Evolutionary conservation across 768 basidiomycete species (phyloP).

Genomic region (Scleroderma bovista): DNA sequence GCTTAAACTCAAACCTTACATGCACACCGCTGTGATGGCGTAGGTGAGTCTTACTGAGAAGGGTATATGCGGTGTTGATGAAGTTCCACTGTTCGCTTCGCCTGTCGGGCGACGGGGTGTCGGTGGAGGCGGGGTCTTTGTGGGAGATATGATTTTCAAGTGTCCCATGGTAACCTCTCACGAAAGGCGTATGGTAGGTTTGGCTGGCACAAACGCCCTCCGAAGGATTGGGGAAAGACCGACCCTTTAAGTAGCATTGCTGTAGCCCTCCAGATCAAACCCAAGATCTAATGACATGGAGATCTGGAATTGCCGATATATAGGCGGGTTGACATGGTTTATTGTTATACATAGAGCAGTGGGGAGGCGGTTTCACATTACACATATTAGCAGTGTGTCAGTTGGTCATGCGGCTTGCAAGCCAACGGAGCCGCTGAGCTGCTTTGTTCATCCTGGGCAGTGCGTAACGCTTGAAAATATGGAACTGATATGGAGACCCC

Average conservation of each 20-base stretch:
- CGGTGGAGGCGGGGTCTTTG: slow-evolving; percentile 79
- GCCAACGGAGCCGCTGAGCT: too few relatives aligned
- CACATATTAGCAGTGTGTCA: too few relatives aligned
- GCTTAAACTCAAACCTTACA: slow-evolving; percentile 20
- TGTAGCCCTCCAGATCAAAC: slow-evolving; percentile 12
- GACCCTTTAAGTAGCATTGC: slow-evolving; percentile 37
- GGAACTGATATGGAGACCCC: too few relatives aligned
- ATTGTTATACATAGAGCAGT: too few relatives aligned
- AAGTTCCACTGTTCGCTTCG: slow-evolving; percentile 76
- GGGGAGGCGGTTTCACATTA: too few relatives aligned
- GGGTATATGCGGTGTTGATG: slow-evolving; percentile 67
- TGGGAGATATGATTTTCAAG: slow-evolving; percentile 94
- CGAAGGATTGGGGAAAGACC: slow-evolving; percentile 64
- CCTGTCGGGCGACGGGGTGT: slow-evolving; percentile 64
- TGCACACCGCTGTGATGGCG: slow-evolving; percentile 11
- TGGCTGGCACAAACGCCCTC: slow-evolving; percentile 76
- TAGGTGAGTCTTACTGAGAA: slow-evolving; percentile 79
- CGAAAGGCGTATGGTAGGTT: slow-evolving; percentile 89
- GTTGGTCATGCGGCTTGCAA: too few relatives aligned
- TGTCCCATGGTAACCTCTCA: slow-evolving; percentile 94
- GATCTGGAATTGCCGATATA: neutral
- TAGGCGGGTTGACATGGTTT: neutral
- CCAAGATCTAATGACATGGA: neutral
- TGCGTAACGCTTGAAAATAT: too few relatives aligned
- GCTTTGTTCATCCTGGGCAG: too few relatives aligned